Evolutionary conservation across 225 moss, liverwort and hornwort genomes (phyloP).

Genomic region (Marchantia paleacea): DNA sequence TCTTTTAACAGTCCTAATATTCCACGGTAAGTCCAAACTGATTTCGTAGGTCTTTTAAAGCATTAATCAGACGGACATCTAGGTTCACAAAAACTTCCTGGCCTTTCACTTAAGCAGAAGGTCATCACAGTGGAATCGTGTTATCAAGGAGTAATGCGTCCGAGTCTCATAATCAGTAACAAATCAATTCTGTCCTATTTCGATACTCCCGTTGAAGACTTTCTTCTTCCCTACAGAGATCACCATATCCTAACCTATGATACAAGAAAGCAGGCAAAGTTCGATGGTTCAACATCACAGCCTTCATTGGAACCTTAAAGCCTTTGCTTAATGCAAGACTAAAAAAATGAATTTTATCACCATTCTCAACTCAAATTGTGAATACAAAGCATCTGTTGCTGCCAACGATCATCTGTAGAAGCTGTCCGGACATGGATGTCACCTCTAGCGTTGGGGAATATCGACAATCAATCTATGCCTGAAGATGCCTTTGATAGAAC

Average conservation of each 20-base stretch:
- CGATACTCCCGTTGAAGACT: too few relatives aligned
- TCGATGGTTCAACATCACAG: not conserved
- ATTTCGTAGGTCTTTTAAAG: too few relatives aligned
- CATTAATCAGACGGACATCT: too few relatives aligned
- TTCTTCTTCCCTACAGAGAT: not conserved
- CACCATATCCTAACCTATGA: not conserved
- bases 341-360: not conserved
- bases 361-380: not conserved
- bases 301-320: not conserved
- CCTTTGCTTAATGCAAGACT: not conserved
- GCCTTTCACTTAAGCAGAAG: too few relatives aligned
- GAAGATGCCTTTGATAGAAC: not conserved
- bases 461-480: not conserved
- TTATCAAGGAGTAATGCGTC: too few relatives aligned
- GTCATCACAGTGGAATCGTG: too few relatives aligned
- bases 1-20: too few relatives aligned
- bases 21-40: too few relatives aligned
- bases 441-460: not conserved
- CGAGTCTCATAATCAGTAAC: too few relatives aligned
- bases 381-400: not conserved
- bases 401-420: not conserved
- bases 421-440: not conserved
- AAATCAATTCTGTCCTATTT: too few relatives aligned
- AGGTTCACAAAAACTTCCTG: too few relatives aligned
- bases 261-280: not conserved